Conservation (phyloP, 192 early-diverging fungal species). For the Coemansia sp. region DNA sequence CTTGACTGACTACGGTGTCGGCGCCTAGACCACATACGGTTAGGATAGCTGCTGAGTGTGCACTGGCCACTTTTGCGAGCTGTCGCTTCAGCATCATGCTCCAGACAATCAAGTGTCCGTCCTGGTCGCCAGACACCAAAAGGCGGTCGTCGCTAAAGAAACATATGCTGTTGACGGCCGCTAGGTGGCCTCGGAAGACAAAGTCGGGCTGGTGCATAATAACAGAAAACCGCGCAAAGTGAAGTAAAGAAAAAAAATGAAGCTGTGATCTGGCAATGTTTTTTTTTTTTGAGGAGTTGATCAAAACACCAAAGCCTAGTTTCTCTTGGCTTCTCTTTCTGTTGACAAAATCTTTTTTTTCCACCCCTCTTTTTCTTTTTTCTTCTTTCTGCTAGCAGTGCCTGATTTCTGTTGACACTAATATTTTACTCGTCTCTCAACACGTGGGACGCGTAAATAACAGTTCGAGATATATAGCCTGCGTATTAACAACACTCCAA, state of each 20-base stretch:
- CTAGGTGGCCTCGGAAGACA: slow-evolving; percentile 52
- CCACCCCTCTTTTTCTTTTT: slow-evolving; percentile 5
- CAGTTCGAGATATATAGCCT: slow-evolving; percentile 5
- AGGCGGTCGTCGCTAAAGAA: slow-evolving; percentile 48
- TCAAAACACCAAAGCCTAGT: background rate
- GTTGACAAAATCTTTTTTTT: background rate
- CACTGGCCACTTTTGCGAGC: slow-evolving; percentile 15
- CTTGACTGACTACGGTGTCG: slow-evolving; percentile 43
- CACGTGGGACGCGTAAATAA: slow-evolving; percentile 2
- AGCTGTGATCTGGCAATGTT: background rate
- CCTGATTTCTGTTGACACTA: slow-evolving; percentile 10
- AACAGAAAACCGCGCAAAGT: background rate
- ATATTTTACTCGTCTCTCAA: background rate
- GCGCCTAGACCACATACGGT: slow-evolving; percentile 21
- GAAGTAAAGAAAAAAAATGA: background rate
- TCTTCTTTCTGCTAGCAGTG: slow-evolving; percentile 8
- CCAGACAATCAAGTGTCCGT: slow-evolving; percentile 48
- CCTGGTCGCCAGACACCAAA: slow-evolving; percentile 51
- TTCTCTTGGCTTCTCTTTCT: background rate
- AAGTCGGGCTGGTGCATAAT: slow-evolving; percentile 46
- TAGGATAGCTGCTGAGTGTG: slow-evolving; percentile 38
- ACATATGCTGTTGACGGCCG: slow-evolving; percentile 50
- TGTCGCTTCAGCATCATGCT: slow-evolving; percentile 53
- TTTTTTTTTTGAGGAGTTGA: background rate
- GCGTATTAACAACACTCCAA: background rate